Conservation (phyloP, 2,329 filamentous ascomycete genomes). For the Ciborinia camelliae region DNA sequence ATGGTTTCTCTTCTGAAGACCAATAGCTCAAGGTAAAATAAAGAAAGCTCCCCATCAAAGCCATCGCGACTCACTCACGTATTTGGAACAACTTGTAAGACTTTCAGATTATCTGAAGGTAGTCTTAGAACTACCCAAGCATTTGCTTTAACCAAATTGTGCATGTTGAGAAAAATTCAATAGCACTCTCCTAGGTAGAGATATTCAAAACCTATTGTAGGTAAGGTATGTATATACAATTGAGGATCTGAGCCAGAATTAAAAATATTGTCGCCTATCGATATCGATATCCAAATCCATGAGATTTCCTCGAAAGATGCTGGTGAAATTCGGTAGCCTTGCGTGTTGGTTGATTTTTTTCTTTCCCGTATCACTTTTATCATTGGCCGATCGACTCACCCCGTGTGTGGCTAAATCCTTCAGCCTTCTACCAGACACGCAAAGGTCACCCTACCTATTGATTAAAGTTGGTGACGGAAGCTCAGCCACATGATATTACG, state of each 20-base stretch:
- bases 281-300: neutral
- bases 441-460: too few relatives aligned
- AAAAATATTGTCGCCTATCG: neutral
- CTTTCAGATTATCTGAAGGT: slow-evolving; percentile 55
- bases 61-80: slow-evolving; percentile 47
- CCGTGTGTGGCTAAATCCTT: neutral
- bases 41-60: slow-evolving; percentile 29
- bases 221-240: neutral
- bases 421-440: neutral
- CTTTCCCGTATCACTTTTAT: neutral
- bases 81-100: slow-evolving; percentile 58
- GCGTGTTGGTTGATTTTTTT: slow-evolving; percentile 2
- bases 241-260: neutral
- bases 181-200: neutral
- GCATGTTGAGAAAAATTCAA: slow-evolving; percentile 29
- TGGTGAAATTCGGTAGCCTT: slow-evolving; percentile 7
- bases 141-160: slow-evolving; percentile 50
- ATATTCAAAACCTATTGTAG: too few relatives aligned
- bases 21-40: slow-evolving; percentile 10
- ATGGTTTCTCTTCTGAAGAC: neutral
- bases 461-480: neutral
- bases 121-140: slow-evolving; percentile 59
- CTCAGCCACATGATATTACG: slow-evolving; percentile 8
- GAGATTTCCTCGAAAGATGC: neutral
- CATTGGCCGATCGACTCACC: neutral